phyloP scores from a whole-genome alignment of 257 asterid species.

The Solanum sparsipilum region DNA sequence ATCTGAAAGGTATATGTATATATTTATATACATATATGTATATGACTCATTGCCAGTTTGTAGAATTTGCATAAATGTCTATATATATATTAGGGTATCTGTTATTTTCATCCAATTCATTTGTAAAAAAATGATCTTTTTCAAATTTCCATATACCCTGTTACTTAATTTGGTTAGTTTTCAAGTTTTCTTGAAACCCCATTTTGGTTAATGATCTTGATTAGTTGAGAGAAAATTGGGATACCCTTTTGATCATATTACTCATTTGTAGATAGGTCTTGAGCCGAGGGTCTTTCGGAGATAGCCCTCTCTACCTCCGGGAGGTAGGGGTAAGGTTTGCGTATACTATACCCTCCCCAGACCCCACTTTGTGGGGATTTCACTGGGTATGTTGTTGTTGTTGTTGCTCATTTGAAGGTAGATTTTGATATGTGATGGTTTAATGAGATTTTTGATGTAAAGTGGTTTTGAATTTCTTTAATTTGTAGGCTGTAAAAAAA shows the following conservation, averaged over 20 bases:
- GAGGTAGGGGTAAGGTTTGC: neutral
- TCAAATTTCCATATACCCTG: neutral
- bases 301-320: neutral
- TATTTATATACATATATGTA: neutral
- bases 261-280: neutral
- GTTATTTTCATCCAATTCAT: neutral
- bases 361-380: neutral
- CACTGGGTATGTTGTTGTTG: neutral
- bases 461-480: slow-evolving; percentile 4
- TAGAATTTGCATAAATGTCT: neutral
- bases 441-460: slow-evolving; percentile 21
- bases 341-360: neutral
- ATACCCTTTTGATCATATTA: neutral
- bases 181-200: neutral
- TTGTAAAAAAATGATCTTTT: neutral
- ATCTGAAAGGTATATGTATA: neutral
- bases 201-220: neutral
- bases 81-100: neutral
- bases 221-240: neutral
- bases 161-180: neutral
- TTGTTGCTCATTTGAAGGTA: neutral
- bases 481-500: neutral
- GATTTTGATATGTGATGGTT: slow-evolving; percentile 6
- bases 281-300: neutral
- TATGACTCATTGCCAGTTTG: neutral